Evolutionary conservation across 495 filamentous ascomycete genomes (phyloP).

Genomic region (Ascodesmis nigricans): DNA sequence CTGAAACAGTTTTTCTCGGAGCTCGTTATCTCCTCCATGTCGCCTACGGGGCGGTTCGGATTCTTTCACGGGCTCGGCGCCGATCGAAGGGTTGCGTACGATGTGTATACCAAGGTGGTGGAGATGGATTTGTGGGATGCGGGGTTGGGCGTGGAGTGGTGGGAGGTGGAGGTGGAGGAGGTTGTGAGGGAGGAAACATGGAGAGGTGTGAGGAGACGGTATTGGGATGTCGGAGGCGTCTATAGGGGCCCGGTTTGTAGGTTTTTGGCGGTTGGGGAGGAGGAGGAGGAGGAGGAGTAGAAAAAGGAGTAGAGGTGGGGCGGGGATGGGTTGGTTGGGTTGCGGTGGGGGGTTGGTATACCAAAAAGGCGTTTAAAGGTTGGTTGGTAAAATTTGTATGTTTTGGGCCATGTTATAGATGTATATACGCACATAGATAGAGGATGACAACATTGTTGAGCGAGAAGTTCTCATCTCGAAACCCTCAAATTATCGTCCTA

Average conservation of each 20-base stretch:
- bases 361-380: no score
- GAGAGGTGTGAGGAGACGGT: slow-evolving; percentile 66
- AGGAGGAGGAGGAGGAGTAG: no score
- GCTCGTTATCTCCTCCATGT: slow-evolving; percentile 56
- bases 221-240: slow-evolving; percentile 56
- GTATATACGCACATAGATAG: no score
- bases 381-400: no score
- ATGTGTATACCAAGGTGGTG: slow-evolving; percentile 80
- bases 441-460: no score
- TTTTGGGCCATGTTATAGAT: no score
- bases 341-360: no score
- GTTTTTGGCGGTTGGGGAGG: slow-evolving; percentile 17
- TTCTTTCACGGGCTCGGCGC: slow-evolving; percentile 96
- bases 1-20: slow-evolving; percentile 77
- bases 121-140: slow-evolving; percentile 85
- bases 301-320: no score
- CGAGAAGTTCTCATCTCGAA: no score
- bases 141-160: slow-evolving; percentile 73
- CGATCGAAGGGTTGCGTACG: slow-evolving; percentile 77
- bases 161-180: slow-evolving; percentile 23
- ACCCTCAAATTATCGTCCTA: no score
- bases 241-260: slow-evolving; percentile 42
- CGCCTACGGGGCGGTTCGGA: slow-evolving; percentile 41
- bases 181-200: slow-evolving; percentile 42
- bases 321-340: no score